Conservation (phyloP, 805 yeast genomes). For the Sugiyamaella smithiae region DNA sequence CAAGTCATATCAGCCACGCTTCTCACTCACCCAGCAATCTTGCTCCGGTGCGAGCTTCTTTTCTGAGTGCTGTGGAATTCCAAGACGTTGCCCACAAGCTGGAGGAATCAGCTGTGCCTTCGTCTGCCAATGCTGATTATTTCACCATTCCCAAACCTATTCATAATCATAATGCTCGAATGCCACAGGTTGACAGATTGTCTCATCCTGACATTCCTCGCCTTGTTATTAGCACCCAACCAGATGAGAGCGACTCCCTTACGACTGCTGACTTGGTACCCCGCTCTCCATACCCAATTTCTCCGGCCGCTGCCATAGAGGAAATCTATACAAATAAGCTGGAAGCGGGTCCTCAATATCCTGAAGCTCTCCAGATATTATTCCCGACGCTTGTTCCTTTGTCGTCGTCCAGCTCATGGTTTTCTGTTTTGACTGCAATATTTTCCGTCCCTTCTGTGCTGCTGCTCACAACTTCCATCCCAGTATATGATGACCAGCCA, state of each 20-base stretch:
- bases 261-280: not conserved
- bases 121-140: not conserved
- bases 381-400: slow-evolving; percentile 32
- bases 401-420: not conserved
- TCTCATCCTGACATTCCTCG: not conserved
- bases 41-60: slow-evolving; percentile 33
- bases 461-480: slow-evolving; percentile 32
- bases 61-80: slow-evolving; percentile 40
- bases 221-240: not conserved
- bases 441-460: slow-evolving; percentile 34
- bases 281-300: not conserved
- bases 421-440: slow-evolving; percentile 27
- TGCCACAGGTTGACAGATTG: not conserved
- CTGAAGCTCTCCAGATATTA: slow-evolving; percentile 17
- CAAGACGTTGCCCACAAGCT: slow-evolving; percentile 26
- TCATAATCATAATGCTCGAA: not conserved
- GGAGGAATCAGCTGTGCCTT: not conserved
- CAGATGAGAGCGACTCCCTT: not conserved
- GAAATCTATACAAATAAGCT: not conserved
- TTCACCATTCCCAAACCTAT: not conserved
- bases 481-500: slow-evolving; percentile 27
- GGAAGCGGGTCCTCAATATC: not conserved
- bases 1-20: not conserved
- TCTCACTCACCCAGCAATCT: slow-evolving; percentile 1
- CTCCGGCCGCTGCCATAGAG: slow-evolving; percentile 2